Percentiles rank a stretch among this genome's conserved stretches.
Conservation (phyloP, 768 basidiomycete species). For the Rhizopogon rudus region DNA sequence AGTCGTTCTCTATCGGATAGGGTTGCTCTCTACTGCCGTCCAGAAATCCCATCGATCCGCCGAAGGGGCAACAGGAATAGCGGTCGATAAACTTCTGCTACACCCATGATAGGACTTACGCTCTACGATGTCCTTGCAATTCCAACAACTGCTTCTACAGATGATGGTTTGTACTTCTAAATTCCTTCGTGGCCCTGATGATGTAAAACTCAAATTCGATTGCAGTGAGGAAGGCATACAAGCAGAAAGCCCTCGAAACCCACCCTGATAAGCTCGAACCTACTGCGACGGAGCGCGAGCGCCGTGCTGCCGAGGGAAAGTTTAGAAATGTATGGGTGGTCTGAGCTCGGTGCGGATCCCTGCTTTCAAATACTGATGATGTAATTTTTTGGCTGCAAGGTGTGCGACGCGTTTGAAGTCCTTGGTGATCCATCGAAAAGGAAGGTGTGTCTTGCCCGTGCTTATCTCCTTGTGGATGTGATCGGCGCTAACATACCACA, state of each 20-base stretch:
- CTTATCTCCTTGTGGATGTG: not conserved
- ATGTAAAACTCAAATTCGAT: not conserved
- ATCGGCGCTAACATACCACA: not conserved
- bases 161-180: conserved; percentile 39
- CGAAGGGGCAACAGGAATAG: not conserved
- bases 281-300: conserved; percentile 44
- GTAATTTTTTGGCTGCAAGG: conserved; percentile 30
- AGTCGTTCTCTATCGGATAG: not conserved
- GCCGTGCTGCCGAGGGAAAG: conserved; percentile 47
- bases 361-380: conserved; percentile 13
- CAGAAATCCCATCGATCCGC: not conserved
- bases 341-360: conserved; percentile 16
- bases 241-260: conserved; percentile 61
- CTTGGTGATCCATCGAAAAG: conserved; percentile 52
- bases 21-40: not conserved
- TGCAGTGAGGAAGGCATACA: conserved; percentile 64
- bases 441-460: conserved; percentile 34
- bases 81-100: not conserved
- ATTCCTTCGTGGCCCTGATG: not conserved
- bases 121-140: conserved; percentile 44
- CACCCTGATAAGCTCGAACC: conserved; percentile 70
- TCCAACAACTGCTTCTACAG: conserved; percentile 36
- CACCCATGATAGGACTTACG: conserved; percentile 29
- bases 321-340: conserved; percentile 51
- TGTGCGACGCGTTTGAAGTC: conserved; percentile 58